Evolutionary conservation across 768 basidiomycete species (phyloP), one percentile per base, ranked within the genome.

Genomic region (Russula vinacea): DNA sequence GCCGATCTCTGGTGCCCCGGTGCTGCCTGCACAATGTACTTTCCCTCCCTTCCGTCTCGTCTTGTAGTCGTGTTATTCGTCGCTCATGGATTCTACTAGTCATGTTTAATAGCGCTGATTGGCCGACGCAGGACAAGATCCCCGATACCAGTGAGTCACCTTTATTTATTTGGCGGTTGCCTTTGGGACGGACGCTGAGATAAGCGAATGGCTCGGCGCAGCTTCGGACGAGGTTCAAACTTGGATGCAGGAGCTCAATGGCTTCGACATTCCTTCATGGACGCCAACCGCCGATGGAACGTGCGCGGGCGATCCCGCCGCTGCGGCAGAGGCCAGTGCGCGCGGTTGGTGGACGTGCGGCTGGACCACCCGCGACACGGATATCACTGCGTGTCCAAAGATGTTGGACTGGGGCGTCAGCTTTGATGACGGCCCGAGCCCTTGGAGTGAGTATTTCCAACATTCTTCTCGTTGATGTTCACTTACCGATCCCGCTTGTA

Each of bases 261-360:
- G 89, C 1, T 79, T 78, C 62, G 58, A 85, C 65, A 89, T 94
- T 63, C 93, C 93, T 1, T 69, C 84, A 64, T 69, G 89, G 26
- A n/a, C 72, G 9, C 83, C 83, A 5, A 93, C 89, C 0, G 70
- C 69, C 3, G 84, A 90, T 64, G 89, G 89, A n/a, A 81, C 85
- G 1, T 94, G 92, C 73, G 76, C 69, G 14, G 79, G 79, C 55
- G 83, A 90, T 68, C 79, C 86, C 26, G 72, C 70, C 8, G 82
- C 84, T 5, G 84, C 82, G 5, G 76, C 82, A 0, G 74, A 87
- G 50, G 83, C 86, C 39, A 76, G 81, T n/a, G 74, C 74, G 51
- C 84, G 84, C 68, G 92, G 92, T 50, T 95, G 92, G 92, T 95
- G 92, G 92, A 90, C 93, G 33, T 95, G 92, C 70, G 89, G 91